Evolutionary conservation across 225 moss, liverwort and hornwort genomes (phyloP).

Genomic region (Straminergon stramineum): DNA sequence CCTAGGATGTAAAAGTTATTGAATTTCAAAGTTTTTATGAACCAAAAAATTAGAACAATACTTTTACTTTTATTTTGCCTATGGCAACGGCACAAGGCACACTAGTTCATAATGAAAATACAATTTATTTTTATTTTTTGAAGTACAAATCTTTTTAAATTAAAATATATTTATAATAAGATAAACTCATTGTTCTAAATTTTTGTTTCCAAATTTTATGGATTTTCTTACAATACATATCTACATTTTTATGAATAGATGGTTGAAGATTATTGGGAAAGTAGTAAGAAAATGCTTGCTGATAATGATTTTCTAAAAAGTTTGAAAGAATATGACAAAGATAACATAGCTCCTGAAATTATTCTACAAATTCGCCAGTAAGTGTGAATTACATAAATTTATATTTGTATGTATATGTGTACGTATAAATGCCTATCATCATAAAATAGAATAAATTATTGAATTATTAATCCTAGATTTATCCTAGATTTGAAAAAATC

Average conservation of each 20-base stretch:
- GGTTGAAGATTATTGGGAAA: constrained; percentile 95
- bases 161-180: background rate
- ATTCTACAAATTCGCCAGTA: constrained; percentile 50
- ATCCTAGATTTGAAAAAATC: background rate
- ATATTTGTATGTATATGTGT: too few species aligned
- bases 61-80: too few species aligned
- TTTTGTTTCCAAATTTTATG: too few species aligned
- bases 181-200: too few species aligned
- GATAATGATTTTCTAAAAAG: constrained; percentile 80
- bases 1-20: too few species aligned
- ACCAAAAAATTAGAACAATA: too few species aligned
- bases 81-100: too few species aligned
- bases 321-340: constrained; percentile 71
- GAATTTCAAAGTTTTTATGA: too few species aligned
- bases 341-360: constrained; percentile 59
- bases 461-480: accelerated
- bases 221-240: background rate
- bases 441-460: too few species aligned
- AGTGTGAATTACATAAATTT: background rate
- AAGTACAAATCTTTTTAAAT: background rate
- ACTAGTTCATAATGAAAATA: too few species aligned
- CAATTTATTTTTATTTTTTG: background rate
- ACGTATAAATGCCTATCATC: background rate
- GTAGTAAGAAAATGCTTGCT: constrained; percentile 85
- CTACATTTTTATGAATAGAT: constrained; percentile 15